A percentile compares a stretch with the other conserved stretches of the same genome.
These are phyloP conservation scores for Tetrahymena thermophila DNA, from an alignment of 73 alveolate species.

Conservation along the genomic window DNA sequence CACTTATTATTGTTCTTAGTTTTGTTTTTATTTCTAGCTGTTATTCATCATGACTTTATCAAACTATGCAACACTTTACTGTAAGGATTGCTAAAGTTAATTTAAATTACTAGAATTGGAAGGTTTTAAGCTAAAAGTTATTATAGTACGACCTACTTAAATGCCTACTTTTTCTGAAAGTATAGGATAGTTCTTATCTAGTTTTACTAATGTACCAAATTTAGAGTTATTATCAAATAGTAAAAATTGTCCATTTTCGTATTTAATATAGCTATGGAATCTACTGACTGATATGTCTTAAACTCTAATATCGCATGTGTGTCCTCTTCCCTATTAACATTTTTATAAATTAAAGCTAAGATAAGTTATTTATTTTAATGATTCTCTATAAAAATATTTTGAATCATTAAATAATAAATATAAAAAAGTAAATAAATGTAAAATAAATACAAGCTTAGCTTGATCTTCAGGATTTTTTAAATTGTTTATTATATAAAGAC, in stretches of 20 bases:
- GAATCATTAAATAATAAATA: no score
- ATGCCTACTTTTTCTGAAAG: constrained; percentile 25
- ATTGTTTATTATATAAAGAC: background rate
- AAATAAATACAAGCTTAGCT: constrained; percentile 15
- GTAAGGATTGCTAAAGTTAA: background rate
- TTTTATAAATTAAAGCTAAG: background rate
- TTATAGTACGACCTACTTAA: background rate
- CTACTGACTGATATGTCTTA: constrained; percentile 58
- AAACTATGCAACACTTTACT: background rate
- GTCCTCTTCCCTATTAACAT: constrained; percentile 54
- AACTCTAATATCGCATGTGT: constrained; percentile 51
- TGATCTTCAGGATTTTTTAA: constrained; percentile 11
- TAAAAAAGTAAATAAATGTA: no score
- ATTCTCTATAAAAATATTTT: background rate
- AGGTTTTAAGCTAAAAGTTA: background rate
- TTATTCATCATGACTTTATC: background rate
- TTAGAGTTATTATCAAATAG: constrained; percentile 43
- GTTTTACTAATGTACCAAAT: constrained; percentile 54
- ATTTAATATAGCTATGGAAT: constrained; percentile 44
- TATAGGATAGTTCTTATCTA: constrained; percentile 12
- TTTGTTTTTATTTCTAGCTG: background rate
- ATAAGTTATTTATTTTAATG: background rate
- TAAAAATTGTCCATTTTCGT: constrained; percentile 47
- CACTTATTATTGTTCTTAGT: background rate
- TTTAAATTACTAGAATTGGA: background rate